phyloP scores from a whole-genome alignment of 1,139 yeast species.

The Schizosaccharomyces versatilis region DNA sequence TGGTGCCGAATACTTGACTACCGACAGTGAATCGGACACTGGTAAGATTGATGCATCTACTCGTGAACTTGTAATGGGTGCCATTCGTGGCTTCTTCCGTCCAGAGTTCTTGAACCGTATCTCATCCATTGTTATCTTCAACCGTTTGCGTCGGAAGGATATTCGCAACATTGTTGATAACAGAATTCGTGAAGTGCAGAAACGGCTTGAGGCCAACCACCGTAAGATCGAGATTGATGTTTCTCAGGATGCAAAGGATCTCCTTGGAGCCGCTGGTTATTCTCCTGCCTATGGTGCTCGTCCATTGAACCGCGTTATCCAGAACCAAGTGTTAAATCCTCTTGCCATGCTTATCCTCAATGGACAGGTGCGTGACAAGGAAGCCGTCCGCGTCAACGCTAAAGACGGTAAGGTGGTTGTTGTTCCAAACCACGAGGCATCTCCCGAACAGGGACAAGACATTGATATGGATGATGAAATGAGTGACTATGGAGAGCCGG shows the following conservation, averaged over 20 bases:
- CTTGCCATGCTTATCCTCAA: slow-evolving; percentile 72
- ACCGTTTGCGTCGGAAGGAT: slow-evolving; percentile 74
- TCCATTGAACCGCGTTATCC: slow-evolving; percentile 86
- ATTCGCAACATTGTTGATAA: slow-evolving; percentile 78
- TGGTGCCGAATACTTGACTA: slow-evolving; percentile 76
- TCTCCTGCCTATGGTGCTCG: slow-evolving; percentile 91
- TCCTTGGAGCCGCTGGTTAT: slow-evolving; percentile 66
- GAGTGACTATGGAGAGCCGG: too few relatives aligned
- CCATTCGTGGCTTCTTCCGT: slow-evolving; percentile 79
- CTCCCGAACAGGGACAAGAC: slow-evolving; percentile 22
- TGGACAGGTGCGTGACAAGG: slow-evolving; percentile 77
- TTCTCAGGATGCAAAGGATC: slow-evolving; percentile 54
- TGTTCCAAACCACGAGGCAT: slow-evolving; percentile 64
- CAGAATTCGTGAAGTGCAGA: slow-evolving; percentile 62
- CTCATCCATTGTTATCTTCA: slow-evolving; percentile 76
- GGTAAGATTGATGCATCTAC: slow-evolving; percentile 40
- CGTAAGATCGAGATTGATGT: slow-evolving; percentile 50
- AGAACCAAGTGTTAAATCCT: slow-evolving; percentile 62
- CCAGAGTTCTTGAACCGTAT: slow-evolving; percentile 95
- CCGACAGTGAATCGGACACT: slow-evolving; percentile 28
- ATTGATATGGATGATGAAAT: slow-evolving; percentile 28
- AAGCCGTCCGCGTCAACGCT: slow-evolving; percentile 43
- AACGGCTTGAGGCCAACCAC: slow-evolving; percentile 64
- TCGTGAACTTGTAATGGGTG: slow-evolving; percentile 54
- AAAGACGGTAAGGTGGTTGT: slow-evolving; percentile 43